Evolutionary conservation across 164 flowering plant genomes (phyloP).

Genomic region (Amborella trichopoda): DNA sequence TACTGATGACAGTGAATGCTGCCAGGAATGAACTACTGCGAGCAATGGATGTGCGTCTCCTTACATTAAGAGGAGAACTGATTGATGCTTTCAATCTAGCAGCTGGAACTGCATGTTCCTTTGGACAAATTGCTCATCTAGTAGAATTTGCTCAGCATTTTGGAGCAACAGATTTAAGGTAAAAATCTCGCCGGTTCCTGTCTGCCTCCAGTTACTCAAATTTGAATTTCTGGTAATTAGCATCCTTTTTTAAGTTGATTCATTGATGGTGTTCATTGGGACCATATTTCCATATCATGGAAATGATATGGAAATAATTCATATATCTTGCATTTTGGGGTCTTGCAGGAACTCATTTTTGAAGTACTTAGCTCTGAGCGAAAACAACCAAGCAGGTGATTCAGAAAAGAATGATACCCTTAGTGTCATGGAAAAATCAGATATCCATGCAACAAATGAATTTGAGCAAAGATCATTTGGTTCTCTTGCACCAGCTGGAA

Average conservation of each 20-base stretch:
- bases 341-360: slow-evolving; percentile 38
- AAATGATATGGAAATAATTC: too few species aligned
- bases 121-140: slow-evolving; percentile 35
- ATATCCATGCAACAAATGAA: too few species aligned
- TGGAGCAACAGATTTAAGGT: slow-evolving; percentile 53
- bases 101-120: slow-evolving; percentile 30
- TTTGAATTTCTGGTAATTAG: too few species aligned
- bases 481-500: too few species aligned
- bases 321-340: background rate
- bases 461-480: too few species aligned
- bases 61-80: slow-evolving; percentile 42
- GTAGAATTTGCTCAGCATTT: slow-evolving; percentile 38
- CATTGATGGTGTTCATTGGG: too few species aligned
- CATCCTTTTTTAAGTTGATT: too few species aligned
- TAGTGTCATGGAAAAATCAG: too few species aligned
- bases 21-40: slow-evolving; percentile 75
- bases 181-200: slow-evolving; percentile 5
- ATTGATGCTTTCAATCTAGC: slow-evolving; percentile 37
- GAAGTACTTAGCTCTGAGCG: slow-evolving; percentile 26
- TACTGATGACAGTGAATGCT: slow-evolving; percentile 4
- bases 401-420: too few species aligned
- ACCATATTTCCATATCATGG: too few species aligned
- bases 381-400: slow-evolving; percentile 16
- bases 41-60: slow-evolving; percentile 71
- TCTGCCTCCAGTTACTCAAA: too few species aligned